Percentiles rank a stretch among this genome's conserved stretches.
Conservation (phyloP, 2,329 filamentous ascomycete species). For the Aspergillus transmontanensis region DNA sequence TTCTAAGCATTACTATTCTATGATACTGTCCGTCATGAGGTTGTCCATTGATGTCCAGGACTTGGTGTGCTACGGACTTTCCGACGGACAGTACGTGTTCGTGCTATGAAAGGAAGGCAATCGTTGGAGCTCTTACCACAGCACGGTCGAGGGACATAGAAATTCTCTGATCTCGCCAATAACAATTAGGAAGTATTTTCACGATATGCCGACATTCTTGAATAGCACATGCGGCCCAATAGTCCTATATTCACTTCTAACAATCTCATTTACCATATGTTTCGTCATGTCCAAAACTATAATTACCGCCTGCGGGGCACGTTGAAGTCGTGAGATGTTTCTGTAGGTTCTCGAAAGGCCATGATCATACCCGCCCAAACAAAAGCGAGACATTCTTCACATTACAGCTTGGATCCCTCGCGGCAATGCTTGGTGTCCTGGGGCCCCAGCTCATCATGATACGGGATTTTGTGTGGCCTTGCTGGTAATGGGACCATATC, state of each 20-base stretch:
- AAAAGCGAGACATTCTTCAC: not conserved
- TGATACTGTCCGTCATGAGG: not conserved
- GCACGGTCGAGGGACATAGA: not conserved
- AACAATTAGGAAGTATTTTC: too few relatives aligned
- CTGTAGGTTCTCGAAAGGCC: not conserved
- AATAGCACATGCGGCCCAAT: not conserved
- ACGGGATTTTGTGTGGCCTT: not conserved
- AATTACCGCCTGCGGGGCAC: not conserved
- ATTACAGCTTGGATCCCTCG: not conserved
- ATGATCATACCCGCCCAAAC: rapidly evolving
- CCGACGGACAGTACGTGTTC: not conserved
- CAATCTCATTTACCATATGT: not conserved
- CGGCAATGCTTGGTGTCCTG: not conserved
- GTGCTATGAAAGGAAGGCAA: not conserved
- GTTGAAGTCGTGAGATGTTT: too few relatives aligned
- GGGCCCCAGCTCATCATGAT: not conserved
- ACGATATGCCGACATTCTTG: too few relatives aligned
- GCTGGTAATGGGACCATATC: not conserved
- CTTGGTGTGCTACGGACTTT: not conserved
- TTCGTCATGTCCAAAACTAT: too few relatives aligned
- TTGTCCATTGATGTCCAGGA: not conserved
- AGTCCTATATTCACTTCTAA: not conserved
- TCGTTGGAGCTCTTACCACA: not conserved
- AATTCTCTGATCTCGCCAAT: not conserved
- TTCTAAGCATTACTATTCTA: rapidly evolving